Conservation (phyloP, 495 filamentous ascomycete species). For the Chaetomidium leptoderma region DNA sequence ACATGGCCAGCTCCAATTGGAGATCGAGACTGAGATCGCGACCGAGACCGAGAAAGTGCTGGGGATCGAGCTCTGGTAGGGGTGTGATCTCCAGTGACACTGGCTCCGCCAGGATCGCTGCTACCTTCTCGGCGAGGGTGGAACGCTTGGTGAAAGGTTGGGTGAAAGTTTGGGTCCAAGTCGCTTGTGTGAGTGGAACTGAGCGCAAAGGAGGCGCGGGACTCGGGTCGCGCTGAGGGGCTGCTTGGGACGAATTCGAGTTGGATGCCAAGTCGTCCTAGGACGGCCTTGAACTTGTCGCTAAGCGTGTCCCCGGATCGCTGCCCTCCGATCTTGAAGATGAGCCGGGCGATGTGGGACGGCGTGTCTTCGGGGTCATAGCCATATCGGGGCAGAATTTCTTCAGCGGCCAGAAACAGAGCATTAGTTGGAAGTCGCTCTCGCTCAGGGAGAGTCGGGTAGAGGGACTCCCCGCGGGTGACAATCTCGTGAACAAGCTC, state of each 20-base stretch:
- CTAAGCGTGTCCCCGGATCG: slow-evolving; percentile 35
- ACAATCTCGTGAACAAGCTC: slow-evolving; percentile 73
- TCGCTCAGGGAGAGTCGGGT: slow-evolving; percentile 51
- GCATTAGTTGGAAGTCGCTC: slow-evolving; percentile 68
- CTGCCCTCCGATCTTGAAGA: slow-evolving; percentile 72
- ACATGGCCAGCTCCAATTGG: slow-evolving; percentile 5
- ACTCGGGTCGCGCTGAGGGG: slow-evolving; percentile 13
- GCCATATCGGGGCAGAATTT: slow-evolving; percentile 61
- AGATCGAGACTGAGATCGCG: slow-evolving; percentile 11
- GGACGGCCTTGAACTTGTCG: slow-evolving; percentile 36
- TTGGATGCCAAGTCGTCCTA: slow-evolving; percentile 31
- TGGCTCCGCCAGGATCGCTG: neutral
- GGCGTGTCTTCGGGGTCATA: slow-evolving; percentile 63
- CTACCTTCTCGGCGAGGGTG: neutral
- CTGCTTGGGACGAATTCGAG: slow-evolving; percentile 29
- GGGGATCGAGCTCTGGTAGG: neutral
- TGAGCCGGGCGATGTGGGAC: slow-evolving; percentile 66
- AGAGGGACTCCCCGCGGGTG: slow-evolving; percentile 59
- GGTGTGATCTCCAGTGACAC: neutral
- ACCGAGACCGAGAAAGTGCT: slow-evolving; percentile 5
- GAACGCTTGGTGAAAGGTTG: neutral
- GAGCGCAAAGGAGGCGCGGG: slow-evolving; percentile 2
- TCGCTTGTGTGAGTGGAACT: slow-evolving; percentile 19
- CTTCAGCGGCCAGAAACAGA: slow-evolving; percentile 75
- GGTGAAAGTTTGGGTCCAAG: slow-evolving; percentile 1